Base-by-base conservation (phyloP, 805 yeast genomes). In the Saturnispora galanensis region DNA sequence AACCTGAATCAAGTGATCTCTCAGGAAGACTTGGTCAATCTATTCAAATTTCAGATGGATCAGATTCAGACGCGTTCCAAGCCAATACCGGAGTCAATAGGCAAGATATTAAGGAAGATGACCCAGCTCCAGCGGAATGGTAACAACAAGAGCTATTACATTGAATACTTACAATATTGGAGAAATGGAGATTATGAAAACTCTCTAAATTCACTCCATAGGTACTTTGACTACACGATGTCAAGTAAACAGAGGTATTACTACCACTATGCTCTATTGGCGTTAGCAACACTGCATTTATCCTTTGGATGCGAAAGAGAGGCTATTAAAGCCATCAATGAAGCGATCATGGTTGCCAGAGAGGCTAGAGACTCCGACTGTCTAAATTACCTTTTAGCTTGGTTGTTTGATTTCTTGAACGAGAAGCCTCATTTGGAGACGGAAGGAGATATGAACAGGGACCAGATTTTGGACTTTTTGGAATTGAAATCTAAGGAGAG, bases 331-430 rank as follows among this genome's bases (percentile, higher is more conserved):
- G 81, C 95, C 1, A 83, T 87, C 8, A 86, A 83, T 50, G 96
- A 88, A 58, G 93, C 96, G 0, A 82, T 87, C 2, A 70, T 83
- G 6, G 87, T 88, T 3, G 96, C 96, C 0, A 67, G 96, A 52
- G 96, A 88, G 54, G 81, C 82, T 53, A 79, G 79, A 49, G 96
- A 89, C 59, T 70, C 76, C 45, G 68, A 71, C 11, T 84, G 94
- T 21, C 68, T 87, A 35, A 81, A 84, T 26, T 79, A 79, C 52
- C 71, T 87, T 12, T 65, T 87, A 41, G 71, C 86, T 9, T 83
- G 93, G 88, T 66, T 86, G 1, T 77, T 79, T 51, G 74, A 80
- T 50, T 84, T 82, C 52, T 69, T 85, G 55, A 77, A 76, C 48
- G 74, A 76, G 47, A 73, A 80, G 53, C 96, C 95, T 0, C 67